A percentile compares a stretch with the other conserved stretches of the same genome.
Conservation (phyloP, 2,329 filamentous ascomycete species). For the Aspergillus sp. region DNA sequence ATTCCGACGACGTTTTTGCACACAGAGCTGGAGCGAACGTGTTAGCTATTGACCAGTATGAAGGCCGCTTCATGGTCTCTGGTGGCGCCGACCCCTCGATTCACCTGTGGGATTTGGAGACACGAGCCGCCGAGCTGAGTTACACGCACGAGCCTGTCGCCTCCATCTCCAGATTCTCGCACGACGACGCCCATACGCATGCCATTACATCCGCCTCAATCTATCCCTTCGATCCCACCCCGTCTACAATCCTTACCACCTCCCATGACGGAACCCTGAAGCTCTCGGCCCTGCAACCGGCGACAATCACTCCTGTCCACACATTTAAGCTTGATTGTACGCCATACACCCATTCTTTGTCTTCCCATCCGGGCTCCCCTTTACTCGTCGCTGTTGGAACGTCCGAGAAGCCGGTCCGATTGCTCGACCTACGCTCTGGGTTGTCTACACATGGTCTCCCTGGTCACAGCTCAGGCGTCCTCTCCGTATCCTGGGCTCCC, state of each 20-base stretch:
- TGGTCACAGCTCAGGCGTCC: constrained; percentile 65
- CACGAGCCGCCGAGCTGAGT: constrained; percentile 49
- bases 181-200: constrained; percentile 43
- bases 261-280: constrained; percentile 48
- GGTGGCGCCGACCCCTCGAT: constrained; percentile 83
- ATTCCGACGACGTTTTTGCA: constrained; percentile 46
- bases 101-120: constrained; percentile 83
- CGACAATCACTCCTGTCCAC: constrained; percentile 43
- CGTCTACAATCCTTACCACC: constrained; percentile 47
- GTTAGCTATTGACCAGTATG: constrained; percentile 77
- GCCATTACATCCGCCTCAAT: constrained; percentile 49
- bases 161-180: constrained; percentile 39
- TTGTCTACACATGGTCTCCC: constrained; percentile 70
- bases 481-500: constrained; percentile 79
- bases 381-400: constrained; percentile 86
- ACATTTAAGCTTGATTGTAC: constrained; percentile 48
- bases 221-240: constrained; percentile 49
- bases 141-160: constrained; percentile 56
- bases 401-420: constrained; percentile 77
- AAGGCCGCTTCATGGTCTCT: constrained; percentile 76
- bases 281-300: constrained; percentile 41
- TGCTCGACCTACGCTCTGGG: constrained; percentile 83
- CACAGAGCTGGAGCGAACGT: constrained; percentile 78
- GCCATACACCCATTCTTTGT: constrained; percentile 67
- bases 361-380: constrained; percentile 62